A percentile compares a stretch with the other conserved stretches of the same genome.
These are phyloP conservation scores for Acarospora socialis DNA, from an alignment of 2,329 filamentous ascomycete genomes.

Conservation along the genomic window DNA sequence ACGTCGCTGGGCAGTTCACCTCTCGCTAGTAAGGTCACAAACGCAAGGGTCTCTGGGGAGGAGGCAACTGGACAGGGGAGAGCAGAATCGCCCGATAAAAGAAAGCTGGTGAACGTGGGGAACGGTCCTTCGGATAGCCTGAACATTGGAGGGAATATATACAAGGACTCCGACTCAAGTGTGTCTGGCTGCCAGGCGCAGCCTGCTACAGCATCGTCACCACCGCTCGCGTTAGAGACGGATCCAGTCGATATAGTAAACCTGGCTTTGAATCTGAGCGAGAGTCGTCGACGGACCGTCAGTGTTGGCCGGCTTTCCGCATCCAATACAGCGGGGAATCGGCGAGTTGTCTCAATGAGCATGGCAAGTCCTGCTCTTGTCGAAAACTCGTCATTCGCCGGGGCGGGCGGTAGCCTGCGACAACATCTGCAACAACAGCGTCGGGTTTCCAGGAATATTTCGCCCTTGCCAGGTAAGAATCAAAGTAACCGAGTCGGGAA, in stretches of 20 bases:
- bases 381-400: slow-evolving; percentile 24
- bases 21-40: slow-evolving; percentile 18
- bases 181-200: slow-evolving; percentile 8
- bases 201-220: slow-evolving; percentile 9
- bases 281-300: slow-evolving; percentile 54
- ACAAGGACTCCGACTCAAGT: slow-evolving; percentile 4
- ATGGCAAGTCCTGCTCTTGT: slow-evolving; percentile 17
- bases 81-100: too few relatives aligned
- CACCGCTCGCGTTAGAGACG: slow-evolving; percentile 39
- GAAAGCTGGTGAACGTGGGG: too few relatives aligned
- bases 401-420: slow-evolving; percentile 44
- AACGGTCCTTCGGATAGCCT: slow-evolving; percentile 3
- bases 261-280: slow-evolving; percentile 78
- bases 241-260: slow-evolving; percentile 85
- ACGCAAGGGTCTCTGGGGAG: too few relatives aligned
- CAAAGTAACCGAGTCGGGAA: too few relatives aligned
- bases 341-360: slow-evolving; percentile 30
- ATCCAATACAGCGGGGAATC: slow-evolving; percentile 35
- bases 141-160: slow-evolving; percentile 2
- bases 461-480: too few relatives aligned
- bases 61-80: too few relatives aligned
- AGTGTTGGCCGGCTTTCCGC: slow-evolving; percentile 41
- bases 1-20: slow-evolving; percentile 21
- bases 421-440: slow-evolving; percentile 61
- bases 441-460: slow-evolving; percentile 45